These are phyloP conservation scores for Skeletonema tropicum DNA, from an alignment of 108 stramenopile species.

Conservation along the genomic window DNA sequence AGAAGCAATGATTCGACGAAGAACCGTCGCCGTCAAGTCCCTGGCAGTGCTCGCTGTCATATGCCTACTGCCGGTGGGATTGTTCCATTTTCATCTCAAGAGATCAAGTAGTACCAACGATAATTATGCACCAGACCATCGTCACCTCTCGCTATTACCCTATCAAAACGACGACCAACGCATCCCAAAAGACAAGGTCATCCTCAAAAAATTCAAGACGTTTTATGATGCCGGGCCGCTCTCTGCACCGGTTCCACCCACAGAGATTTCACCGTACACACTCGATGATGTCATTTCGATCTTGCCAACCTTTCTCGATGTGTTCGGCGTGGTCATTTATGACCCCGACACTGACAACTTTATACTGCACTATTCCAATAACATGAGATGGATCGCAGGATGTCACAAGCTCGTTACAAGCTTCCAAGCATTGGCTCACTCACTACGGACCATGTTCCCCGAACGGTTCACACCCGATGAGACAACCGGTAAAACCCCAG, in stretches of 20 bases:
- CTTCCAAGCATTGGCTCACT: slow-evolving; percentile 14
- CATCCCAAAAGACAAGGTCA: neutral
- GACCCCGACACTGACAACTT: slow-evolving; percentile 14
- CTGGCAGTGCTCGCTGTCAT: neutral
- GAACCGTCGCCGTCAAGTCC: neutral
- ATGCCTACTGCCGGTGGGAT: neutral
- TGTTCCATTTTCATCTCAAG: neutral
- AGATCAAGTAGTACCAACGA: neutral
- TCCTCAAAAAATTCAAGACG: neutral
- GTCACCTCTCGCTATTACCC: neutral
- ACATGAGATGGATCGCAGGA: slow-evolving; percentile 29
- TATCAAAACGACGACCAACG: neutral
- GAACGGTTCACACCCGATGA: slow-evolving; percentile 14
- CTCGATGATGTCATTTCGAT: neutral
- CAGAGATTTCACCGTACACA: slow-evolving; percentile 4
- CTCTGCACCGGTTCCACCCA: neutral
- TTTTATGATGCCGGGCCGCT: neutral
- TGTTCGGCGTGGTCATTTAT: slow-evolving; percentile 28
- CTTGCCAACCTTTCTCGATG: slow-evolving; percentile 9
- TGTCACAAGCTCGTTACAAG: slow-evolving; percentile 33
- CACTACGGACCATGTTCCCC: slow-evolving; percentile 33
- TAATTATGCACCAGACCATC: neutral
- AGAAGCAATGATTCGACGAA: slow-evolving; percentile 1
- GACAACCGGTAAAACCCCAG: neutral
- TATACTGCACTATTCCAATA: slow-evolving; percentile 24